A percentile compares a stretch with the other conserved stretches of the same genome.
Evolutionary conservation across 2,329 filamentous ascomycete species (phyloP).

Genomic region (Pestalotiopsis fici): DNA sequence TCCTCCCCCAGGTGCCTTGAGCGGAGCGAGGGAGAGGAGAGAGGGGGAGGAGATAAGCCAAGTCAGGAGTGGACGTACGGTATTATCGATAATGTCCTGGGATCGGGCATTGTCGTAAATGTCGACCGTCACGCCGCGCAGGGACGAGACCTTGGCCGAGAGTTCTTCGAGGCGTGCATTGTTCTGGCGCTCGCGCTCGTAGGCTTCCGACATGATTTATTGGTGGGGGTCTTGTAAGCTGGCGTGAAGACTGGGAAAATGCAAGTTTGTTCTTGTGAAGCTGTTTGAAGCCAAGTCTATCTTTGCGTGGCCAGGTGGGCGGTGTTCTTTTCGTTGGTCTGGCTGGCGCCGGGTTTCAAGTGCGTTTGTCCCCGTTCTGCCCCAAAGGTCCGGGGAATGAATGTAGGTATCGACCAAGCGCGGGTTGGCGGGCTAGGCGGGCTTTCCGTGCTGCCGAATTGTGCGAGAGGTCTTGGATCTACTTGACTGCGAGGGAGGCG

Average conservation of each 20-base stretch:
- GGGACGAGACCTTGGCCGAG: conserved; percentile 83
- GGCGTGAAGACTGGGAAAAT: no score
- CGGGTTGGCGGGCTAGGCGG: not conserved
- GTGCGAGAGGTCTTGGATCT: no score
- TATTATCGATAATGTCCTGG: conserved; percentile 85
- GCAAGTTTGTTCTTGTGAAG: not conserved
- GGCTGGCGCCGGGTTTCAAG: not conserved
- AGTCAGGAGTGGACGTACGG: conserved; percentile 53
- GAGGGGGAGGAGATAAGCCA: not conserved
- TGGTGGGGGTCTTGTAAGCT: no score
- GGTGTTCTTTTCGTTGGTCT: not conserved
- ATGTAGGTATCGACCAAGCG: no score
- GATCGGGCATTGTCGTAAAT: conserved; percentile 95
- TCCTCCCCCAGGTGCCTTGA: no score
- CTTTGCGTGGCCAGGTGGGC: not conserved
- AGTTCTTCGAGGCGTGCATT: conserved; percentile 92
- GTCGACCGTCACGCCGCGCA: conserved; percentile 92
- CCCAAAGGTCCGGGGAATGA: no score
- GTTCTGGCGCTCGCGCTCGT: conserved; percentile 86
- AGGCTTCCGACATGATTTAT: conserved; percentile 73
- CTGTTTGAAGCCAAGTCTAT: not conserved
- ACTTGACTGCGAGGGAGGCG: not conserved
- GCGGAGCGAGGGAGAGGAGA: no score
- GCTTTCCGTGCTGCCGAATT: not conserved
- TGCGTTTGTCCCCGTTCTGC: not conserved